Evolutionary conservation across 208 protist genomes (phyloP).

Genomic region (Leishmania tropica): DNA sequence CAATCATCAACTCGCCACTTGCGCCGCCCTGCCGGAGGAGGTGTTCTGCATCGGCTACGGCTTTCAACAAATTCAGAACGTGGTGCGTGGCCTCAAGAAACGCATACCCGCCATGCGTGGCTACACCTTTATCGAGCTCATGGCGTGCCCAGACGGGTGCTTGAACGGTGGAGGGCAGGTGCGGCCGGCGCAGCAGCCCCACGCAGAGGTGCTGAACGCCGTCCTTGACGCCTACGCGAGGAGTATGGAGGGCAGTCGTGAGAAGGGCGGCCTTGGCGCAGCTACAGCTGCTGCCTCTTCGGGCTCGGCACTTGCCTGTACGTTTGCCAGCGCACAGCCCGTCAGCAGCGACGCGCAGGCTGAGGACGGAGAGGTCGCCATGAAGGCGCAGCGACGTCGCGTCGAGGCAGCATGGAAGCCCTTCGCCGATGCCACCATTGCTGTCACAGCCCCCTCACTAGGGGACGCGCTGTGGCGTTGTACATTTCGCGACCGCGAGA

Average conservation of each 20-base stretch:
- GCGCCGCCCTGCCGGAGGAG: constrained; percentile 35
- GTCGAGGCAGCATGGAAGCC: background rate
- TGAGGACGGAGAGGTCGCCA: background rate
- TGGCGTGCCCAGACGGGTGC: constrained; percentile 98
- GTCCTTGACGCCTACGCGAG: constrained; percentile 22
- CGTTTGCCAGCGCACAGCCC: background rate
- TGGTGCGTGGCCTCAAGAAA: constrained; percentile 94
- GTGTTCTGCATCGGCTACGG: constrained; percentile 94
- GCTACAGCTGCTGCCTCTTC: background rate
- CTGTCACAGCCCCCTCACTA: constrained; percentile 17
- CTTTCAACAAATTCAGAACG: constrained; percentile 98
- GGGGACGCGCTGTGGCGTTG: constrained; percentile 48
- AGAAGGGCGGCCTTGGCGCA: background rate
- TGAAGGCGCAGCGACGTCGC: background rate
- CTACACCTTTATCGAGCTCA: constrained; percentile 97
- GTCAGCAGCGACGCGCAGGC: background rate
- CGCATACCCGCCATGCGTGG: constrained; percentile 39
- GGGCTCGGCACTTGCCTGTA: background rate
- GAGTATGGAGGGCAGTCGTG: background rate
- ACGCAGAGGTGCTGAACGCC: constrained; percentile 18
- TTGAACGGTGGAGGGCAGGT: constrained; percentile 98
- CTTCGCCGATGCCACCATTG: constrained; percentile 42
- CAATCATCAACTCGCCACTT: constrained; percentile 69
- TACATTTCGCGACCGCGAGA: constrained; percentile 75
- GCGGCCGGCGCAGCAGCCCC: constrained; percentile 22